Base-by-base conservation (phyloP, 140 eudicot species). In the Ambrosia hybrid region DNA sequence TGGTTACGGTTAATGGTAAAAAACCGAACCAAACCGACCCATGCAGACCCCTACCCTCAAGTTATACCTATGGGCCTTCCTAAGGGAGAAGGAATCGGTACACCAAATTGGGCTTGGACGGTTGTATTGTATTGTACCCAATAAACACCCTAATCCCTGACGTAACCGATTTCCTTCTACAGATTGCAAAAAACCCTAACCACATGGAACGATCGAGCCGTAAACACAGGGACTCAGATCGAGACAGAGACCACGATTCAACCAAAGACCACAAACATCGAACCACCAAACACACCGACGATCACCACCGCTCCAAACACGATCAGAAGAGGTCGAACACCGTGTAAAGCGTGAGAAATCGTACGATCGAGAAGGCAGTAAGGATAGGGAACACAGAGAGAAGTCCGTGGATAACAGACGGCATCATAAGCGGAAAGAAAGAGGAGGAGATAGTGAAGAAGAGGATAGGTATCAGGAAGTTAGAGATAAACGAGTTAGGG, bases 371-470 rank as follows among this genome's bases (percentile, higher is more conserved):
- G 61, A 77, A 48, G 39, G 71, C 17, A 79, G 79, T 34, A 67
- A 75, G 45, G 85, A 76, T 45, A 46, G 78, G 21, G 85, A 78
- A 41, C 52, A 33, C 56, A 65, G 86, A 37, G 84, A 87, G 76
- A 84, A 78, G 63, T 82, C 90, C 30, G 56, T 51, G 53, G 91
- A 74, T 67, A 77, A 79, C 46, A 66, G 80, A 51, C 68, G 73
- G 65, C 51, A 67, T 58, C 59, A 76, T 33, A 88, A 90, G 87
- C 75, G 97, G 82, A 90, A 81, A 16, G 90, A 87, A 60, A 76
- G 96, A 66, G 87, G n/a, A n/a, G n/a, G 70, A 33, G 84, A 83
- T 34, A 80, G 72, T n/a, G 86, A 79, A 5, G 87, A 86, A 12
- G 90, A 89, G 68, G 90, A 86, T 13, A 66, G 79, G 71, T 68